Base-by-base conservation (phyloP, 73 alveolate genomes). In the Blepharisma japonicum region DNA sequence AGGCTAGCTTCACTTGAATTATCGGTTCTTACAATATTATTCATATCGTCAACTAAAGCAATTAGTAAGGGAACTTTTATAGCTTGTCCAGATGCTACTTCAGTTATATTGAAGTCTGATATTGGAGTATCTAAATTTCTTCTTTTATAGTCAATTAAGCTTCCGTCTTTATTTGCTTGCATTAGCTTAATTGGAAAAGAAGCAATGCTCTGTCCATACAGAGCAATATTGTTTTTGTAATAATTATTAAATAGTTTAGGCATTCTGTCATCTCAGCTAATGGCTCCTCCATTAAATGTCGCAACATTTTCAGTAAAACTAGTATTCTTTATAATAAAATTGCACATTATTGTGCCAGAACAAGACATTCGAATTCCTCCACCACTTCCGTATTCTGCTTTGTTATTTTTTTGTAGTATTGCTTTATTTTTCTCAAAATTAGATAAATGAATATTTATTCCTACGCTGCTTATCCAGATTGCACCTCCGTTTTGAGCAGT, bases 271-370 rank as follows among this genome's bases (percentile, higher is more conserved):
- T n/a, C 14, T 39, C 74, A 61, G 18, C 18, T 25, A 20, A 61
- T 61, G 47, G 47, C 14, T 61, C 74, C 74, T 20, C 74, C 74
- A 61, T 20, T n/a, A 14, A 14, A n/a, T 25, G 47, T 61, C 5
- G 74, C 74, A 25, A 20, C 2, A 25, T 61, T 61, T 14, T 61
- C 38, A 8, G 14, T 25, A 61, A 61, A 61, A 20, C 2, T 39
- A 20, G 49, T 20, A 18, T 25, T 39, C 2, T 14, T 61, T 61
- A 61, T n/a, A 18, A 61, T 14, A 14, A 61, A 25, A 25, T 61
- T 25, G 23, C 74, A 61, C 5, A 2, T 25, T 8, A 0, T 25
- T 32, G 42, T 32, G 5, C 3, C 42, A 32, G 42, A 3, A 3
- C 42, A 32, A 32, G 5, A 1, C 42, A 32, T 32, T 32, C 42